Conservation (phyloP, 73 alveolate genomes). For the Symbiodinium natans region DNA sequence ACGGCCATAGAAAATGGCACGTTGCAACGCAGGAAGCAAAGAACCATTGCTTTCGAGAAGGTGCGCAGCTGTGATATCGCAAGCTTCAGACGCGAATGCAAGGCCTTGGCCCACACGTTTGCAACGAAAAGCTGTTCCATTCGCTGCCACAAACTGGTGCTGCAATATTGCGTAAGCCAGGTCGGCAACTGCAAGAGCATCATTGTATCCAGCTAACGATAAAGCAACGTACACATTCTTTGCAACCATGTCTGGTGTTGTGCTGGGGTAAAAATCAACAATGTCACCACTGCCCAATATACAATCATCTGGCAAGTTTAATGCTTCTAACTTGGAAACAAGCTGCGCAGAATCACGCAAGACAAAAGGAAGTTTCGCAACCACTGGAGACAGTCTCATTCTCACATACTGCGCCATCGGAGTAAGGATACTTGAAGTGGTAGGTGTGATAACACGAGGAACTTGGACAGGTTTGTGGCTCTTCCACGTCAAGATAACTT, state of each 20-base stretch:
- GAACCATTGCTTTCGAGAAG: background rate
- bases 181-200: slow-evolving; percentile 21
- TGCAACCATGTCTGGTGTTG: slow-evolving; percentile 26
- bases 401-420: slow-evolving; percentile 33
- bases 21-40: background rate
- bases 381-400: background rate
- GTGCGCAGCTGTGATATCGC: slow-evolving; percentile 26
- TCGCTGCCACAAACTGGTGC: background rate
- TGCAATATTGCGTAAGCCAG: background rate
- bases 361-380: background rate
- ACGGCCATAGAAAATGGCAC: background rate
- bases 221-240: background rate
- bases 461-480: slow-evolving; percentile 29
- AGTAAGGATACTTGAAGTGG: background rate
- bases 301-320: background rate
- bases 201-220: background rate
- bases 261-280: slow-evolving; percentile 17
- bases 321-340: background rate
- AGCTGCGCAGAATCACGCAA: background rate
- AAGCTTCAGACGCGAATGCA: slow-evolving; percentile 36
- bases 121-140: background rate
- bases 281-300: background rate
- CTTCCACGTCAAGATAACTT: slow-evolving; percentile 25
- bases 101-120: slow-evolving; percentile 24
- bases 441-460: slow-evolving; percentile 8